Evolutionary conservation across 2,329 filamentous ascomycete species (phyloP).

Genomic region (Hypoxylon sp.): DNA sequence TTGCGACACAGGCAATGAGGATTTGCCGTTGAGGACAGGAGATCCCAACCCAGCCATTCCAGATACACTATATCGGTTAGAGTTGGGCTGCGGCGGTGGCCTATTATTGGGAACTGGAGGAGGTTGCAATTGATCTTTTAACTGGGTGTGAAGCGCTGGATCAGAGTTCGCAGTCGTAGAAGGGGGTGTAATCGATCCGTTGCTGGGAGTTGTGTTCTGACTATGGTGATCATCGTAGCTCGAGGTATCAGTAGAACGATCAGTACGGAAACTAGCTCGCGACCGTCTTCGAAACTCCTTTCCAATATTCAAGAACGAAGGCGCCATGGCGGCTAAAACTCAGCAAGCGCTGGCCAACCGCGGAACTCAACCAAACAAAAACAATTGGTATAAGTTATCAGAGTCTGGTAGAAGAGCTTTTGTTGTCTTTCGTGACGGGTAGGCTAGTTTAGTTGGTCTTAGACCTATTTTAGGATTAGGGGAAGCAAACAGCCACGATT

Average conservation of each 20-base stretch:
- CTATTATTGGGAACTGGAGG: slow-evolving; percentile 52
- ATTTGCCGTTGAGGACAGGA: slow-evolving; percentile 66
- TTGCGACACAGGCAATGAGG: slow-evolving; percentile 74
- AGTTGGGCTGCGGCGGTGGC: slow-evolving; percentile 57
- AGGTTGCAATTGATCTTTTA: slow-evolving; percentile 60
- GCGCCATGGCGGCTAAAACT: slow-evolving; percentile 61
- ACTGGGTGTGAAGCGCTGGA: slow-evolving; percentile 73
- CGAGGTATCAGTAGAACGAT: slow-evolving; percentile 71
- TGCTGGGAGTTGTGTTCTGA: slow-evolving; percentile 72
- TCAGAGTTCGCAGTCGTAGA: slow-evolving; percentile 77
- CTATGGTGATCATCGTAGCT: slow-evolving; percentile 69
- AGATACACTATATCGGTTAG: slow-evolving; percentile 73
- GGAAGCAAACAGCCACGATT: slow-evolving; percentile 31
- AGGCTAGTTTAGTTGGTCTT: slow-evolving; percentile 15
- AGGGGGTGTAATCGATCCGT: slow-evolving; percentile 80
- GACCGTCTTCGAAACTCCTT: slow-evolving; percentile 83
- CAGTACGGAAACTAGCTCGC: slow-evolving; percentile 77
- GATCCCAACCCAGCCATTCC: slow-evolving; percentile 73
- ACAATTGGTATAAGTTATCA: slow-evolving; percentile 16
- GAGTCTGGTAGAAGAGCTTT: slow-evolving; percentile 1
- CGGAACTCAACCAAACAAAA: slow-evolving; percentile 32
- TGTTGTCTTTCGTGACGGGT: slow-evolving; percentile 19
- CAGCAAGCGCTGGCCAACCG: slow-evolving; percentile 21
- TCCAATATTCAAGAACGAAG: slow-evolving; percentile 75
- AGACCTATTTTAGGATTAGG: slow-evolving; percentile 31